Evolutionary conservation across 2,329 filamentous ascomycete genomes (phyloP), one percentile per base, ranked within the genome.

Genomic region (Didymella sp.): DNA sequence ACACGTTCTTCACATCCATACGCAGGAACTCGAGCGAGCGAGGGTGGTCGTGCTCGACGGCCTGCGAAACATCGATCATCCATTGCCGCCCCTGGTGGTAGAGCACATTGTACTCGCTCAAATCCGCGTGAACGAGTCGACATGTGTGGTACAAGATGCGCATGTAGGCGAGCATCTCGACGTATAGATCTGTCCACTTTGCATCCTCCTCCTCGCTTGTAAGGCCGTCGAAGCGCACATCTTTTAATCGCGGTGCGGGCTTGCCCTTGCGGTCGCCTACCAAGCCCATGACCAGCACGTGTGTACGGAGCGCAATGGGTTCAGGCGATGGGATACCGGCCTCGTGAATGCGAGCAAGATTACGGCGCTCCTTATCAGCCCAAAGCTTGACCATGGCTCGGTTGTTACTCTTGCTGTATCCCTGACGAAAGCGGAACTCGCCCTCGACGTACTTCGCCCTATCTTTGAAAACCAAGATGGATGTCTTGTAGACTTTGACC

Each of bases 401-500:
- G 79, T 92, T 96, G 78, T 92, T 96, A 64, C 90, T 90, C 81
- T 97, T 98, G 79, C 94, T 95, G 74, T 94, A 95, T 46, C 94
- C 94, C 60, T 87, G 84, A 66, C 91, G 87, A 82, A 99, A 99
- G 22, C 95, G 85, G 78, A 93, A 92, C 78, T 99, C 95, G 64
- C 95, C 95, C 0, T 89, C 90, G 61, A 99, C 95, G 77, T 99
- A 99, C 70, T 92, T 89, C 78, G 97, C 93, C 56, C 95, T 86
- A 78, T 99, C 95, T 80, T 98, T 98, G 86, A 99, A 99, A 22
- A 96, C 92, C 28, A 99, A 81, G 63, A 99, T 99, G 51, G 91
- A 90, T 7, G 95, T 99, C 84, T 99, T 99, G 86, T 99, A 99
- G 47, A 99, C 91, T 80, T 99, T 99, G 82, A 98, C 92, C 12